Base-by-base conservation (phyloP, 2,329 filamentous ascomycete genomes). In the Talaromyces atroroseus region DNA sequence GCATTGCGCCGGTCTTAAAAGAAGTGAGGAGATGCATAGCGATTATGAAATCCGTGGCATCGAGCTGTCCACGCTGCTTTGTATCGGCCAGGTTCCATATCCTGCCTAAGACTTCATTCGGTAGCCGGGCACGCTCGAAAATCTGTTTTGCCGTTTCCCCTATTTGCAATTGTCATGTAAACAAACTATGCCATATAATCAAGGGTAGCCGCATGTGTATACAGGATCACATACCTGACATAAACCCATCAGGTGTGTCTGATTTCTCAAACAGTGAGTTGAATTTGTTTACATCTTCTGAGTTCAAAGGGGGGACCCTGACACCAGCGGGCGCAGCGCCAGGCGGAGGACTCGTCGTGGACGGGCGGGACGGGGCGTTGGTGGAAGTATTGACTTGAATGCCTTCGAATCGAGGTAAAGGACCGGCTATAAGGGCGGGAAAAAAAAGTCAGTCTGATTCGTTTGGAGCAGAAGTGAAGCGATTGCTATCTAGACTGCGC, bases 41-140 rank as follows among this genome's bases (percentile, higher is more conserved):
- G 67, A 99, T 95, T 68, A 96, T 89, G 70, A 99, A 99, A 66
- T 97, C 94, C 14, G 91, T 92, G 64, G 86, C 81, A 57, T 92
- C 88, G 36, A 99, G 80, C 32, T 88, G 85, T 51, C 94, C 94
- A 53, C 92, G 85, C 74, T 96, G 91, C 73, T 96, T 92, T 0
- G 90, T 94, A 70, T 99, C 94, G 21, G 92, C 88, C 59, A 99
- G 81, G 65, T 89, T 91, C 94, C 94, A 99, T 76, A 99, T 96
- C 63, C 88, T 86, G n/a, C 92, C 92, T 32, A 99, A 80, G 11
- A 89, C 82, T 64, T 97, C 91, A 69, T 95, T 96, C 5, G 92
- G 88, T 60, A 99, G 76, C 55, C 88, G 86, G 1, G 92, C 92
- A 70, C 91, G 90, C 72, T 97, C 92, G 66, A 99, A 99, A 61